Conservation (phyloP, 768 basidiomycete species). For the Termitomyces sp. region DNA sequence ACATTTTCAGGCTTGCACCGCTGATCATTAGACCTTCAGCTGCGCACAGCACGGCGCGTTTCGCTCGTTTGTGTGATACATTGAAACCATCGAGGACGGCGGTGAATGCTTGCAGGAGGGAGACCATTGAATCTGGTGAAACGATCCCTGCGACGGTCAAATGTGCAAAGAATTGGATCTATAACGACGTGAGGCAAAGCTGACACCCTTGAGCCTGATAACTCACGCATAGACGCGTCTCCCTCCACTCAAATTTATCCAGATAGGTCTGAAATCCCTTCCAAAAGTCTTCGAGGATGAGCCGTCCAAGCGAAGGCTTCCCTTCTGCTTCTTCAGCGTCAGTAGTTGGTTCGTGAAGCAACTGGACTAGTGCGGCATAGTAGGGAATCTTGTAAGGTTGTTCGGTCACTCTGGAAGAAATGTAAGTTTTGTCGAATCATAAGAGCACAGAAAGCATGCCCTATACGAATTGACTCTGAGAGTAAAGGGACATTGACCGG, state of each 20-base stretch:
- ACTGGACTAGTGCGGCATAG: slow-evolving; percentile 75
- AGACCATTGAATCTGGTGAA: slow-evolving; percentile 70
- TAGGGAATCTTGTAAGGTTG: slow-evolving; percentile 92
- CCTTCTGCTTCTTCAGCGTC: slow-evolving; percentile 30
- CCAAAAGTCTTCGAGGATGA: slow-evolving; percentile 84
- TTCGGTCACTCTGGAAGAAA: slow-evolving; percentile 63
- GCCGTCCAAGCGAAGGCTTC: slow-evolving; percentile 49
- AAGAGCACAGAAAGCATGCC: slow-evolving; percentile 32
- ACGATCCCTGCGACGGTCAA: slow-evolving; percentile 72
- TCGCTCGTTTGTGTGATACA: slow-evolving; percentile 79
- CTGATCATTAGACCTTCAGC: slow-evolving; percentile 78
- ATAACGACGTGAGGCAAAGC: background rate
- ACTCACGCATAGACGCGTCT: slow-evolving; percentile 82
- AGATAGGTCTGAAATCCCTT: slow-evolving; percentile 86
- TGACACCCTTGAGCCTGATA: background rate
- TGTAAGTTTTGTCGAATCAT: background rate
- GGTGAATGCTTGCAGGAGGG: slow-evolving; percentile 78
- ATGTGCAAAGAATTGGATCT: slow-evolving; percentile 95
- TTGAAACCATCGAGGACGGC: slow-evolving; percentile 87
- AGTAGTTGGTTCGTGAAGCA: slow-evolving; percentile 49
- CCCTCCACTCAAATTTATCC: slow-evolving; percentile 88
- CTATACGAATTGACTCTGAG: slow-evolving; percentile 71
- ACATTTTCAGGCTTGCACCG: slow-evolving; percentile 59
- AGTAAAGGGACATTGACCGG: slow-evolving; percentile 57
- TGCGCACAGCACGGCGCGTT: slow-evolving; percentile 74